Conservation (phyloP, 306 rosid species). For the Ziziphus jujuba region DNA sequence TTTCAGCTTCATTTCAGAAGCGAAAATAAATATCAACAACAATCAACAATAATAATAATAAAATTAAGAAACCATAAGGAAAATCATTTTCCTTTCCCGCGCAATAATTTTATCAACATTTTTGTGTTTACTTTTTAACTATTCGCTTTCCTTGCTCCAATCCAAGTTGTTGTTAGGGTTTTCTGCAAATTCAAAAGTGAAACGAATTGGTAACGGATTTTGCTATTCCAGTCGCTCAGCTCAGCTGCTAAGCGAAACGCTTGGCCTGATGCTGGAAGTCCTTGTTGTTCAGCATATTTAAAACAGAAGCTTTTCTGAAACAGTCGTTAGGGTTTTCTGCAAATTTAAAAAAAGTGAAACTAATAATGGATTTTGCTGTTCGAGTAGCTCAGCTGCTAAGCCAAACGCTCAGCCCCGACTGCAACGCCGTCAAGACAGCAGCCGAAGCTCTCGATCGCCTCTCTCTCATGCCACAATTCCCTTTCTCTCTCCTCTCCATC, state of each 20-base stretch:
- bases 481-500: conserved; percentile 60
- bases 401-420: conserved; percentile 60
- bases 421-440: conserved; percentile 45
- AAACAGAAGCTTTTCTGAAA: too few species aligned
- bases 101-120: conserved; percentile 33
- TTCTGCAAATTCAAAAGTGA: conserved; percentile 18
- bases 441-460: conserved; percentile 59
- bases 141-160: background rate
- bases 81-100: conserved; percentile 54
- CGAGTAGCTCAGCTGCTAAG: conserved; percentile 54
- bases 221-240: conserved; percentile 49
- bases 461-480: conserved; percentile 54
- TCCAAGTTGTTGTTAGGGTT: conserved; percentile 46
- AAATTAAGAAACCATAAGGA: background rate
- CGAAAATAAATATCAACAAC: too few species aligned
- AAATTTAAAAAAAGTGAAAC: conserved; percentile 21
- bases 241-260: conserved; percentile 56
- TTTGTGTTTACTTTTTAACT: too few species aligned
- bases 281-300: too few species aligned
- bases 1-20: too few species aligned
- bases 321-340: conserved; percentile 50
- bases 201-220: conserved; percentile 40
- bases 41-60: background rate
- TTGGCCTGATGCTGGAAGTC: too few species aligned
- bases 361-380: conserved; percentile 44